phyloP scores from a whole-genome alignment of 345 rosid species.

The Kernera saxatilis region DNA sequence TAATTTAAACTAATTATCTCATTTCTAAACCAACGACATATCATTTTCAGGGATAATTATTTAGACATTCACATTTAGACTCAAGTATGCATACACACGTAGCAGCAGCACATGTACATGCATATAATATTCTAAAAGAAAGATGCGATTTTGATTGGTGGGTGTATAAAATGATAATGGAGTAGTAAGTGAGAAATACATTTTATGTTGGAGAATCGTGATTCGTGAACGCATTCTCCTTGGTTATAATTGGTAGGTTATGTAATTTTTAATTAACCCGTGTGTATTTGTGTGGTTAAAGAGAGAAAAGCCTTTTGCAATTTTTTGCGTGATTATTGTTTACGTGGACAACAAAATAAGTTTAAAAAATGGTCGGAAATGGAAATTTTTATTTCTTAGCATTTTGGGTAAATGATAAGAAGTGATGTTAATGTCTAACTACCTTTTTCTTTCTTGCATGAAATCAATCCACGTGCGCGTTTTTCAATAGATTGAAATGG shows the following conservation, averaged over 20 bases:
- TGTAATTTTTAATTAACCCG: neutral
- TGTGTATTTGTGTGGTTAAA: neutral
- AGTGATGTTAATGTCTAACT: conserved; percentile 10
- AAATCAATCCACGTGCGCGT: conserved; percentile 10
- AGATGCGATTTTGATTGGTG: neutral
- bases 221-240: neutral
- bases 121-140: neutral
- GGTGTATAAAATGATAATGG: neutral
- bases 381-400: neutral
- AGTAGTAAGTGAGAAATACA: neutral
- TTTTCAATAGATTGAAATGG: neutral
- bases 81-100: conserved; percentile 16
- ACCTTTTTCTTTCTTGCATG: neutral
- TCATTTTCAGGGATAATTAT: conserved; percentile 8
- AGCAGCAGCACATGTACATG: conserved; percentile 14
- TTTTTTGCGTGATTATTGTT: neutral
- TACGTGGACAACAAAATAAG: conserved; percentile 3
- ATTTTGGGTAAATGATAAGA: conserved; percentile 23
- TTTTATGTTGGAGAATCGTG: neutral
- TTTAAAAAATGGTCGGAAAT: neutral
- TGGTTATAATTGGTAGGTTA: conserved; percentile 2
- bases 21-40: conserved; percentile 26
- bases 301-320: neutral
- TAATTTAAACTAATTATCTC: neutral
- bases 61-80: conserved; percentile 16